Conservation (phyloP, 202 grass and related monocot species). For the Elaeis oleifera region DNA sequence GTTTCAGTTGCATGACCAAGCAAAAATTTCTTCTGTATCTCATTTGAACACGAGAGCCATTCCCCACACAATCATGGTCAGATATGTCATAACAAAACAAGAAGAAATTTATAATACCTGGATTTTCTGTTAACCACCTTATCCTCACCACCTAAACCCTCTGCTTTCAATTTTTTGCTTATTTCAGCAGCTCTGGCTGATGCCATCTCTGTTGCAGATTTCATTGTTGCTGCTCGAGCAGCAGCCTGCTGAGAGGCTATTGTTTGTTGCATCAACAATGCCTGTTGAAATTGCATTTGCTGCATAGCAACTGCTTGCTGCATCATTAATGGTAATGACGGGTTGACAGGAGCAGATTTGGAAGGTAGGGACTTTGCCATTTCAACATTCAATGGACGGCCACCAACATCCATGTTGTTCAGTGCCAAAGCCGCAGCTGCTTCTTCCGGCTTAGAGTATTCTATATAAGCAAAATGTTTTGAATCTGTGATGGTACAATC, state of each 20-base stretch:
- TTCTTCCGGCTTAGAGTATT: constrained; percentile 85
- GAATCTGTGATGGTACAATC: constrained; percentile 82
- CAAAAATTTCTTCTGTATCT: too few relatives aligned
- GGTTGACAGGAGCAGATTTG: constrained; percentile 46
- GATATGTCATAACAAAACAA: background rate
- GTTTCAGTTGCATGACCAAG: too few relatives aligned
- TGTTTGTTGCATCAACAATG: constrained; percentile 70
- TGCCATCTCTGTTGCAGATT: constrained; percentile 92
- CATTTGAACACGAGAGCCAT: too few relatives aligned
- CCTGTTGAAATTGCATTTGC: constrained; percentile 97
- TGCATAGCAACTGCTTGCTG: constrained; percentile 93
- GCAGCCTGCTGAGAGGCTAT: constrained; percentile 70
- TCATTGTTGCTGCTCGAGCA: constrained; percentile 81
- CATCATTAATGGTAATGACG: constrained; percentile 76
- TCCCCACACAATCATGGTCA: background rate
- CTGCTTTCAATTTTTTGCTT: constrained; percentile 87
- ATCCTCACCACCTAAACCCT: constrained; percentile 47
- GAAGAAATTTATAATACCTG: constrained; percentile 37
- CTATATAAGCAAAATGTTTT: constrained; percentile 81
- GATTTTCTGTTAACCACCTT: constrained; percentile 55
- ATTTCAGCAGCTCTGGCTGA: constrained; percentile 91
- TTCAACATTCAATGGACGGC: constrained; percentile 85
- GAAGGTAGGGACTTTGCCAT: constrained; percentile 89
- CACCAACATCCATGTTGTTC: constrained; percentile 79
- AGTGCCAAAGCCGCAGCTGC: constrained; percentile 62